Conservation (phyloP, 2,329 filamentous ascomycete genomes). For the Fusarium sp. region DNA sequence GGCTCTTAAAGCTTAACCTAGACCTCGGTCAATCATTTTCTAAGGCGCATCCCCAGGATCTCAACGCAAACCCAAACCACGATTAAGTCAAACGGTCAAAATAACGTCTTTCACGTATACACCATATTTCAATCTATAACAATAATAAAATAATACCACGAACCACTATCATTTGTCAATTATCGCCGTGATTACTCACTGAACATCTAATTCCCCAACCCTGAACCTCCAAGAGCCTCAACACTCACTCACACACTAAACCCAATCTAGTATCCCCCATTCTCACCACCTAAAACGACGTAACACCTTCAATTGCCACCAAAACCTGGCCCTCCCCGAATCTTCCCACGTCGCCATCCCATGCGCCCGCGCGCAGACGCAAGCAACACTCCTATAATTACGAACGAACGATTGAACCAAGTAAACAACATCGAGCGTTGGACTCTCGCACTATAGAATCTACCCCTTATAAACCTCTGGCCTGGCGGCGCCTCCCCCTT, state of each 20-base stretch:
- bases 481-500: slow-evolving; percentile 16
- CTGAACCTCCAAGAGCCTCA: slow-evolving; percentile 29
- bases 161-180: background rate
- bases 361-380: slow-evolving; percentile 36
- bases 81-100: background rate
- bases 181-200: too few relatives aligned
- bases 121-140: background rate
- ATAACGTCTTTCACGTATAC: background rate
- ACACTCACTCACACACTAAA: slow-evolving; percentile 17
- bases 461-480: background rate
- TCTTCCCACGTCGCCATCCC: slow-evolving; percentile 10
- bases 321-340: slow-evolving; percentile 5
- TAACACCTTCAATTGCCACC: slow-evolving; percentile 32
- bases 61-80: background rate
- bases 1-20: background rate
- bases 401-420: background rate
- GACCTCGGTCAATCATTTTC: background rate
- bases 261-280: slow-evolving; percentile 24
- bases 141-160: background rate
- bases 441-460: background rate
- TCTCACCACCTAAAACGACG: slow-evolving; percentile 29
- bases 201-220: too few relatives aligned
- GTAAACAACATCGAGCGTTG: background rate
- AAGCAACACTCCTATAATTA: background rate
- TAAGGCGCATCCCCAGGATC: background rate